Conservation (phyloP, 2,329 filamentous ascomycete genomes). For the Ambrosiella beaveri region DNA sequence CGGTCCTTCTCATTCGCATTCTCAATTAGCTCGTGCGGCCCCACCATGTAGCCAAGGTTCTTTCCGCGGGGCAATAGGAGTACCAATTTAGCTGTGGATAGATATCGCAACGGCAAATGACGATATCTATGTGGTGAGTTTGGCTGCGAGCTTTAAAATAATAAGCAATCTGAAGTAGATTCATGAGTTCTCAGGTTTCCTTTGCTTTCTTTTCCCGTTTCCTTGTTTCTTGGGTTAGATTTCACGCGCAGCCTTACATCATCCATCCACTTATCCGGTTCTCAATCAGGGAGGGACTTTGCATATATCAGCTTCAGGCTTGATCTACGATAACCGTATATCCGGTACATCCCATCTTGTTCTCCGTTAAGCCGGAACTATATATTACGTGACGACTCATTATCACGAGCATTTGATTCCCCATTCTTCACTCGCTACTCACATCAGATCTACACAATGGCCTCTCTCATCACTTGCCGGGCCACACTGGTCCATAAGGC, state of each 20-base stretch:
- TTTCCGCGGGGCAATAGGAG: not conserved
- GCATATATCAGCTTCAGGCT: not conserved
- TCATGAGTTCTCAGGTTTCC: not conserved
- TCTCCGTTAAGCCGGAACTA: constrained; percentile 2
- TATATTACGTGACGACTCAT: not conserved
- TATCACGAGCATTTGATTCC: not conserved
- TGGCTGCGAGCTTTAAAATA: not conserved
- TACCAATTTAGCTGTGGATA: not conserved
- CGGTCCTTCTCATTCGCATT: not conserved
- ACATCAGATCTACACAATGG: not conserved
- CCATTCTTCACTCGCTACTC: not conserved
- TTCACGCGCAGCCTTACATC: not conserved
- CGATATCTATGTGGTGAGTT: not conserved
- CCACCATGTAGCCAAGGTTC: not conserved
- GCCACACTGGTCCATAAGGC: constrained; percentile 4
- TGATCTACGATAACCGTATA: not conserved
- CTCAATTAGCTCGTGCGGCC: not conserved
- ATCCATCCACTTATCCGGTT: not conserved
- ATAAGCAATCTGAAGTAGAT: not conserved
- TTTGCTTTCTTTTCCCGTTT: not conserved
- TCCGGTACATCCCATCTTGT: not conserved
- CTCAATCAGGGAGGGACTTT: not conserved
- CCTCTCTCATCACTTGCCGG: constrained; percentile 10
- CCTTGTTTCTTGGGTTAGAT: not conserved
- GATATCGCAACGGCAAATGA: not conserved